Evolutionary conservation across 148 eudicot genomes (phyloP), one percentile per base, ranked within the genome.

Genomic region (Cornus controversa): DNA sequence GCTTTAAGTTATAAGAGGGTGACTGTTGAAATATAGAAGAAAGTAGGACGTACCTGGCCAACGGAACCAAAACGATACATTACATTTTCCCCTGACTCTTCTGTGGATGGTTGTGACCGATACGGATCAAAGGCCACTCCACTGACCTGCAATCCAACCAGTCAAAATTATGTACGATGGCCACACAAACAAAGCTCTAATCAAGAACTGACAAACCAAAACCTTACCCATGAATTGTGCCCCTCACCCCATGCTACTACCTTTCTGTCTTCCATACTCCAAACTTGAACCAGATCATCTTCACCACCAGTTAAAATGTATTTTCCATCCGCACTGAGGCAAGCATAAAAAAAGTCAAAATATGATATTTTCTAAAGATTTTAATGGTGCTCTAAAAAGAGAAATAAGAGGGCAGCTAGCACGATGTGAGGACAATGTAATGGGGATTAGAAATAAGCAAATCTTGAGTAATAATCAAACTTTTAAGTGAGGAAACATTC

Each of bases 41-140:
- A 47, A 75, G 16, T 37, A 42, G 22, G 31, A 62, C 42, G 60
- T 74, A 88, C 93, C 90, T 90, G 93, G 75, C 93, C 93, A 73
- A 90, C 91, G 74, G 93, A 90, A 40, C 93, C 93, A 79, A 90
- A 90, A 70, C 93, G 85, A 74, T 90, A 88, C 87, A 90, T 83
- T 72, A 66, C 79, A 78, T 77, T 88, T 69, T 90, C 93, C 76
- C 80, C 91, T 15, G 83, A 22, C 18, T 84, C 86, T 69, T 88
- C 91, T 64, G 93, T 81, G 69, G 82, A 84, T 66, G 93, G 91
- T 45, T 87, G 91, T 36, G 88, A 80, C 93, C 93, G 88, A 80
- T 77, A 90, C 3, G 91, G 81, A 71, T 90, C 93, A 85, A 90
- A 90, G 69, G 91, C 88, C 77, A 90, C 93, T 83, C 90, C 91